Evolutionary conservation across 1,284 basidiomycete genomes (phyloP).

Genomic region (Mycosarcoma maydis): DNA sequence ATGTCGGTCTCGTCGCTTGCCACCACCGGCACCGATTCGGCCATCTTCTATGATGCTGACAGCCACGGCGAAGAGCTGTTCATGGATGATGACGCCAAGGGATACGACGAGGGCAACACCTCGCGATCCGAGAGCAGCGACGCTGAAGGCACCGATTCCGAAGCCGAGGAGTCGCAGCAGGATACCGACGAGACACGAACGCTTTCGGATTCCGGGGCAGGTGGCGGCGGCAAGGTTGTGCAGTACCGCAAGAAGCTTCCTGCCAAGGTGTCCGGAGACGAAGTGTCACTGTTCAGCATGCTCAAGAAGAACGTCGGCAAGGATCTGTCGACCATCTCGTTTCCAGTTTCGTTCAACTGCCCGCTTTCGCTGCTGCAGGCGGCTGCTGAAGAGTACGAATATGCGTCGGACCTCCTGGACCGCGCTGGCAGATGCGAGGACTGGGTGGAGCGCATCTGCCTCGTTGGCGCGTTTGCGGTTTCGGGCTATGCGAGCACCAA

Average conservation of each 20-base stretch:
- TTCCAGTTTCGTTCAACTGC: constrained; percentile 67
- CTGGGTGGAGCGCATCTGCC: constrained; percentile 59
- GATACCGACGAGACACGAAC: constrained; percentile 34
- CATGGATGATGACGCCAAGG: constrained; percentile 47
- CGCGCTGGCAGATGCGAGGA: constrained; percentile 56
- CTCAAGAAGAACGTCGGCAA: constrained; percentile 84
- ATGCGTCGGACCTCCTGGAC: constrained; percentile 63
- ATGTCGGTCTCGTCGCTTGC: constrained; percentile 50
- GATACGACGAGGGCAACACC: constrained; percentile 44
- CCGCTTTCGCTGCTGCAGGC: constrained; percentile 65
- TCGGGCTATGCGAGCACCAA: constrained; percentile 64
- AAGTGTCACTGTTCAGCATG: constrained; percentile 85
- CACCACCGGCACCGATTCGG: constrained; percentile 54
- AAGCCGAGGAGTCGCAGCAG: constrained; percentile 60
- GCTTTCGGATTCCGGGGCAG: constrained; percentile 14
- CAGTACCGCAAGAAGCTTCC: constrained; percentile 72
- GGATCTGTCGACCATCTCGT: constrained; percentile 66
- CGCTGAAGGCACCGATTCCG: constrained; percentile 58
- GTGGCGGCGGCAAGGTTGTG: constrained; percentile 13
- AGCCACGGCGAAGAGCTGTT: constrained; percentile 49
- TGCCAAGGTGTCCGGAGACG: constrained; percentile 73
- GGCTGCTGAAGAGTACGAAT: constrained; percentile 65
- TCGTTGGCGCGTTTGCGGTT: constrained; percentile 63
- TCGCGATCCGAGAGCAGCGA: constrained; percentile 56
- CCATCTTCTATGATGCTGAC: constrained; percentile 63